phyloP scores from a whole-genome alignment of 805 yeast species.

The Myxozyma sirexii region DNA sequence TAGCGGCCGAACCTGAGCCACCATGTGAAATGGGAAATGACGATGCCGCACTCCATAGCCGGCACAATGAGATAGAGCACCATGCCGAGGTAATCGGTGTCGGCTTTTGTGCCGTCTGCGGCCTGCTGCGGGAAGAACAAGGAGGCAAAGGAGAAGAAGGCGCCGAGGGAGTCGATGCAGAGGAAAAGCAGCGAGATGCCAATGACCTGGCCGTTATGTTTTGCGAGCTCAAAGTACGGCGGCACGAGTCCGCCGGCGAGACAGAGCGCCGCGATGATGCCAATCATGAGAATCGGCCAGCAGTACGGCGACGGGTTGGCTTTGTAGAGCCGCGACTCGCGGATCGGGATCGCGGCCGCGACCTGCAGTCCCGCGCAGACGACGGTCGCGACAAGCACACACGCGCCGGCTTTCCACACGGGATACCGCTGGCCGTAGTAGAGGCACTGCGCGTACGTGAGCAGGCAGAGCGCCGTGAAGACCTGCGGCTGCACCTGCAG shows the following conservation, averaged over 20 bases:
- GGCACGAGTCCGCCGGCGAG: conserved; percentile 81
- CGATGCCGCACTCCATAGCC: conserved; percentile 74
- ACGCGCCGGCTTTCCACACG: conserved; percentile 43
- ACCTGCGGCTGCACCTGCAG: conserved; percentile 85
- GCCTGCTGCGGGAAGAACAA: conserved; percentile 50
- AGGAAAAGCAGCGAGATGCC: conserved; percentile 87
- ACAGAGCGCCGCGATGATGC: conserved; percentile 74
- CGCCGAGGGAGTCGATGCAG: conserved; percentile 76
- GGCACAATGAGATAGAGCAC: conserved; percentile 74
- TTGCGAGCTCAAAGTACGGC: conserved; percentile 81
- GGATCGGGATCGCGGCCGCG: conserved; percentile 70
- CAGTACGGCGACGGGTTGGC: conserved; percentile 49
- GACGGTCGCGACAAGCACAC: conserved; percentile 47
- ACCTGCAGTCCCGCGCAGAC: conserved; percentile 62
- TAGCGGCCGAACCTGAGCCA: conserved; percentile 22
- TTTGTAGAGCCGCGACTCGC: conserved; percentile 1
- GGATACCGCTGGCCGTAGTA: conserved; percentile 48
- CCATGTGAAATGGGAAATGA: conserved; percentile 54
- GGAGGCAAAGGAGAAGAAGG: conserved; percentile 71
- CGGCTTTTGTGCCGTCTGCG: conserved; percentile 38
- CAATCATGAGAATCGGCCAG: conserved; percentile 84
- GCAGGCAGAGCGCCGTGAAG: conserved; percentile 67
- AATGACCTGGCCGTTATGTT: conserved; percentile 79
- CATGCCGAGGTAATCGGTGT: conserved; percentile 73
- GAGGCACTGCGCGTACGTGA: conserved; percentile 70